Conservation (phyloP, 2,329 filamentous ascomycete species). For the Paecilomyces sp. region DNA sequence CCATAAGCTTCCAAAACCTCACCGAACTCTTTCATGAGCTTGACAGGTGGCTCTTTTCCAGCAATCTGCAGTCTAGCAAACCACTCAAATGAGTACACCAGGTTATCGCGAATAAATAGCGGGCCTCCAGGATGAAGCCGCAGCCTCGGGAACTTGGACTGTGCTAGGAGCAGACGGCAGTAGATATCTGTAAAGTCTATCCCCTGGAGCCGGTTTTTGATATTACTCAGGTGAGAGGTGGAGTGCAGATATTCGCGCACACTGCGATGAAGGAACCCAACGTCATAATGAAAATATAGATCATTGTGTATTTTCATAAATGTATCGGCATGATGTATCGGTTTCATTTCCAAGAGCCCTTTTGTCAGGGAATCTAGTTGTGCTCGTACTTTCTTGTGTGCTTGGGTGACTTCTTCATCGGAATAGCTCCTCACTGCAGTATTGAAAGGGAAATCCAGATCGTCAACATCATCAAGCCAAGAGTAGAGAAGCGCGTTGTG, state of each 20-base stretch:
- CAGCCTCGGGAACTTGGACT: neutral
- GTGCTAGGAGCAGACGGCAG: neutral
- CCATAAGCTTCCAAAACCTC: neutral
- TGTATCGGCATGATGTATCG: too few species aligned
- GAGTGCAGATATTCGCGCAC: neutral
- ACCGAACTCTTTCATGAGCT: neutral
- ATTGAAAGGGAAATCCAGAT: constrained; percentile 1
- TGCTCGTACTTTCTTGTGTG: neutral
- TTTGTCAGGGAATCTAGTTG: neutral
- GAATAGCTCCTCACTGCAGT: neutral
- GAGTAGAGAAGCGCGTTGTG: neutral
- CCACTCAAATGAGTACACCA: neutral
- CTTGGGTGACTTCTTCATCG: neutral
- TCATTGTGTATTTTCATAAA: neutral
- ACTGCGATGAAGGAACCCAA: constrained; percentile 3
- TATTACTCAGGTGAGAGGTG: neutral
- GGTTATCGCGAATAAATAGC: too few species aligned
- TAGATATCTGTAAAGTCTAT: neutral
- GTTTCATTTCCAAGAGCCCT: constrained; percentile 1
- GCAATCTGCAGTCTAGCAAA: neutral
- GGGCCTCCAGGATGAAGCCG: too few species aligned
- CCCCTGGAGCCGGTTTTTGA: neutral
- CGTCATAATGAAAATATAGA: neutral
- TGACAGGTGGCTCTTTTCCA: neutral
- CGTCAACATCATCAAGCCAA: constrained; percentile 2